Base-by-base conservation (phyloP, 164 flowering plant species). In the Vitis rupestris region DNA sequence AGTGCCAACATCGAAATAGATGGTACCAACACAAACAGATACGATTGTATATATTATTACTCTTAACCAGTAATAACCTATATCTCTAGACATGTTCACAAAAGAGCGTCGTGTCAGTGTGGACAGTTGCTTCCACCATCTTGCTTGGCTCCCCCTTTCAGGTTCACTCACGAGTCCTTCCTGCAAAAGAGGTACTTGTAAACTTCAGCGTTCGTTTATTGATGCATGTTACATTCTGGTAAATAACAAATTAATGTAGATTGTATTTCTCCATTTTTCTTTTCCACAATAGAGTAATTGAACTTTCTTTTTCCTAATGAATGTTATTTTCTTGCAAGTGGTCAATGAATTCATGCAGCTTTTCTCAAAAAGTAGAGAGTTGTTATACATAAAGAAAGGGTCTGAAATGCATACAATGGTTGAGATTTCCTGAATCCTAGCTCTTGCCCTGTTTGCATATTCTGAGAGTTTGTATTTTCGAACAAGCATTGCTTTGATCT, bases 51-150 rank as follows among this genome's bases (percentile, higher is more conserved):
- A 75, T 50, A 78, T 30, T 3, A 57, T 31, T 0, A 72, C 23
- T 58, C 81, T 60, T 1, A 89, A 14, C 93, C 97, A 89, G 66
- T 81, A 87, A 72, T 89, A 91, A 15, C 95, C 92, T 5, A 80
- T 52, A 58, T 88, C 95, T 17, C 91, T 85, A 16, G 67, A 70
- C 89, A 87, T 90, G 72, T 90, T 88, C 14, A 83, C 69, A 51
- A 61, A 82, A 7, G 95, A 89, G 30, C 92, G 79, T 59, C 66
- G 67, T 27, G 89, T 85, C 72, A 77, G 11, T 27, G 59, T 67
- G 31, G 49, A 56, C 0, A 77, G 72, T 23, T 77, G 80, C 68
- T 66, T 77, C 64, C 66, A 66, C 71, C 69, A 57, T 15, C 65
- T 51, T 2, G 61, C 56, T 4, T 57, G 48, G 27, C 69, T 70